Evolutionary conservation across 2,329 filamentous ascomycete species (phyloP), one percentile per base, ranked within the genome.

Genomic region (Elsinoe batatas): DNA sequence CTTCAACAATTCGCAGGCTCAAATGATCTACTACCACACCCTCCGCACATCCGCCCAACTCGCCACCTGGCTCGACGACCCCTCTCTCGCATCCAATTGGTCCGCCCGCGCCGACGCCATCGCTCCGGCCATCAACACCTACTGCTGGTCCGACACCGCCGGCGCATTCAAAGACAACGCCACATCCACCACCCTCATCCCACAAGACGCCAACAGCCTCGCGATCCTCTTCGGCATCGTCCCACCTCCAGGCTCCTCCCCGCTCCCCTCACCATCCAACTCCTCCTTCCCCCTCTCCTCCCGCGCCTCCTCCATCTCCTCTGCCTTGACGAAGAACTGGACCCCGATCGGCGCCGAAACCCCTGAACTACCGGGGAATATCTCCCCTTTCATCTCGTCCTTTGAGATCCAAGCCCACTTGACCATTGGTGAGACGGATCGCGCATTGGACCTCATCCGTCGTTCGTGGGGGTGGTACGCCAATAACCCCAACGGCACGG

Each of bases 391-490:
- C 64, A 77, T 81, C 53, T 76, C 76, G 7, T 78, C 75, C 12
- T 77, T 82, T 60, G 81, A 84, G 62, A 71, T 84, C 22, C 76
- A 79, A 63, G 80, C 74, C 1, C 81, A 83, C 60, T 68, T 83
- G 4, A 65, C 69, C 0, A 74, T 74, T 0, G 70, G 73, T 0
- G 70, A 74, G 57, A 64, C 79, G 2, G 37, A 53, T 3, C 75
- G 80, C 35, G 79, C 80, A 0, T 67, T 84, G 0, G 71, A 78
- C 10, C 72, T 84, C 13, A 77, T 83, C 32, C 75, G 79, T 5
- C 68, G 69, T 7, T 73, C 71, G 49, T 84, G 81, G 81, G 81
- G 80, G 10, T 82, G 79, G 78, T 83, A 83, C 60, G 67, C 81
- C 13, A 71, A 76, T 57, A 74, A 82, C 57, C 72, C 75, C 1